These are phyloP conservation scores for Aspergillus sparsus DNA, from an alignment of 495 filamentous ascomycete species.

Conservation along the genomic window DNA sequence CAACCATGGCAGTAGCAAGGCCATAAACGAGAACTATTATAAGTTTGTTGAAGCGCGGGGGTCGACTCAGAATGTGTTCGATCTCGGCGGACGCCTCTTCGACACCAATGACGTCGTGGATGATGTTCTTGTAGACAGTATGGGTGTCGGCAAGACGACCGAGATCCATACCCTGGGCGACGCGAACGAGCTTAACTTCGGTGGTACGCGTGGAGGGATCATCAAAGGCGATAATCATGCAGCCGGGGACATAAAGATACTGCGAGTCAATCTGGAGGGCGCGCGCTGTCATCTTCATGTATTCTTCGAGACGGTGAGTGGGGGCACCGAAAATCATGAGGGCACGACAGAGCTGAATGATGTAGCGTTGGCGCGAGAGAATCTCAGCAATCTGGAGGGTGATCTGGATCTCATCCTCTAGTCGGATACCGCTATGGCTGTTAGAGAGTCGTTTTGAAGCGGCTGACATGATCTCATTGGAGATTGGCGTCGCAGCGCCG, in stretches of 20 bases:
- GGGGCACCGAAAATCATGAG: constrained; percentile 84
- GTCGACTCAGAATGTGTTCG: constrained; percentile 64
- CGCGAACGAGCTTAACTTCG: constrained; percentile 82
- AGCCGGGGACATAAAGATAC: constrained; percentile 88
- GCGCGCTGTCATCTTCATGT: constrained; percentile 87
- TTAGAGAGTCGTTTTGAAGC: constrained; percentile 35
- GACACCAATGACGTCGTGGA: constrained; percentile 80
- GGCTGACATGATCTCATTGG: constrained; percentile 31
- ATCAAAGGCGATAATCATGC: constrained; percentile 95
- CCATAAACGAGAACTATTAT: constrained; percentile 75
- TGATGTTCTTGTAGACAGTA: constrained; percentile 85
- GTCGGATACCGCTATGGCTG: constrained; percentile 53
- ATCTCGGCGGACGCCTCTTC: constrained; percentile 75
- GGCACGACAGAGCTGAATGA: constrained; percentile 82
- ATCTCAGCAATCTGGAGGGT: constrained; percentile 87
- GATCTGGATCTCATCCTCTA: constrained; percentile 71
- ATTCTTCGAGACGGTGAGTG: constrained; percentile 77
- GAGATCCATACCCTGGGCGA: constrained; percentile 70
- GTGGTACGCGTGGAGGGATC: constrained; percentile 85
- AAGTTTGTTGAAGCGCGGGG: constrained; percentile 64
- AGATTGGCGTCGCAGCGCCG: constrained; percentile 35
- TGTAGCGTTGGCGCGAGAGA: constrained; percentile 80
- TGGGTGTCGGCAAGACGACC: constrained; percentile 82
- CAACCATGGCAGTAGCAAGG: constrained; percentile 71
- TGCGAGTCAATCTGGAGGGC: constrained; percentile 89